These are phyloP conservation scores for Medicago lupulina DNA, from an alignment of 306 rosid species.

Conservation along the genomic window DNA sequence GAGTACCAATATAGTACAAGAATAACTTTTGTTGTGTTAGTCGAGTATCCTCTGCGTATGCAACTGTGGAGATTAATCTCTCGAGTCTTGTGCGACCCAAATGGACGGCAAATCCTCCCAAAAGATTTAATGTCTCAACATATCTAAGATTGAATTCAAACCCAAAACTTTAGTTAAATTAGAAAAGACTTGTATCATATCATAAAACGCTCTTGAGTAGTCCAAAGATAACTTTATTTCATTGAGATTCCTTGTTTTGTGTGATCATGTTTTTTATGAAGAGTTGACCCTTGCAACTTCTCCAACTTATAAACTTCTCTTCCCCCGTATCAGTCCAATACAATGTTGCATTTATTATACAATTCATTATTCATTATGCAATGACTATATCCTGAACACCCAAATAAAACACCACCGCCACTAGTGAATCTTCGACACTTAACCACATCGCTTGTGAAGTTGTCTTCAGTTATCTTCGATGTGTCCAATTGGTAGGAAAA, in stretches of 20 bases:
- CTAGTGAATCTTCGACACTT: too few relatives aligned
- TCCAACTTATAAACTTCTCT: constrained; percentile 2
- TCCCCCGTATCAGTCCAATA: neutral
- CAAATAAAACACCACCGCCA: neutral
- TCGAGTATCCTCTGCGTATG: too few relatives aligned
- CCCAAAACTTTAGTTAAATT: too few relatives aligned
- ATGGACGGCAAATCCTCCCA: too few relatives aligned
- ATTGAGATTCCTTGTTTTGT: constrained; percentile 30
- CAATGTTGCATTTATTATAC: constrained; percentile 22
- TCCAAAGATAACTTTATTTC: neutral
- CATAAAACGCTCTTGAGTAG: too few relatives aligned
- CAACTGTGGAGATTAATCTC: too few relatives aligned
- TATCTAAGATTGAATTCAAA: too few relatives aligned
- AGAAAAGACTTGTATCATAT: too few relatives aligned
- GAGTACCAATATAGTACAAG: too few relatives aligned
- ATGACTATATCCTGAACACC: constrained; percentile 20
- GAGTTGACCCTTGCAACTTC: constrained; percentile 38
- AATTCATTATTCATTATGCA: constrained; percentile 1
- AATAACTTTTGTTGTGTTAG: too few relatives aligned
- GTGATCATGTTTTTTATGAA: neutral
- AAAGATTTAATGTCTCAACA: too few relatives aligned
- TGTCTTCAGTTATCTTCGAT: neutral
- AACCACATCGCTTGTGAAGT: neutral
- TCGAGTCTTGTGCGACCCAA: too few relatives aligned
- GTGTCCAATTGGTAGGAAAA: neutral